phyloP scores from a whole-genome alignment of 1,139 yeast species.

The Suzukiozyma palmioleophila region DNA sequence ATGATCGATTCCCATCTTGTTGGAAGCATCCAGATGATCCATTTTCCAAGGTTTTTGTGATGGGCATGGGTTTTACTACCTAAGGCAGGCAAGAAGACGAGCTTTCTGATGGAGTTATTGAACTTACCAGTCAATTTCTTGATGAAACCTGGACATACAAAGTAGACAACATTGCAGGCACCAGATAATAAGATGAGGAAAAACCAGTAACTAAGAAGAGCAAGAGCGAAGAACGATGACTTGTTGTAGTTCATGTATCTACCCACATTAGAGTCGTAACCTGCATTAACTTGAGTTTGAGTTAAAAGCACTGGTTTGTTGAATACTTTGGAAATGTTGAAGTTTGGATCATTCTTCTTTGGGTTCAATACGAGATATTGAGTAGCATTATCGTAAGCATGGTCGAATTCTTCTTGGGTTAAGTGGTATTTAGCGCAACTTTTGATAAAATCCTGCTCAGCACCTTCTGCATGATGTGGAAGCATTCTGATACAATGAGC shows the following conservation, averaged over 20 bases:
- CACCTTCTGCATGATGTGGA: slow-evolving; percentile 16
- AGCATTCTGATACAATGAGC: slow-evolving; percentile 28
- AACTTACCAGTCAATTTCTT: slow-evolving; percentile 27
- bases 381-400: slow-evolving; percentile 38
- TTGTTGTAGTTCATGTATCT: slow-evolving; percentile 38
- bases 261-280: slow-evolving; percentile 34
- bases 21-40: slow-evolving; percentile 44
- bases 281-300: slow-evolving; percentile 21
- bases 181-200: slow-evolving; percentile 40
- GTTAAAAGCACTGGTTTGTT: slow-evolving; percentile 25
- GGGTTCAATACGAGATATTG: slow-evolving; percentile 20
- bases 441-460: slow-evolving; percentile 21
- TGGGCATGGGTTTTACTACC: slow-evolving; percentile 39
- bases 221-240: slow-evolving; percentile 46
- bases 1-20: slow-evolving; percentile 58
- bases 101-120: slow-evolving; percentile 35
- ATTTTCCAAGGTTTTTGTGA: slow-evolving; percentile 23
- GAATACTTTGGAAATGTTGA: slow-evolving; percentile 23
- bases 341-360: slow-evolving; percentile 24
- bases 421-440: slow-evolving; percentile 22
- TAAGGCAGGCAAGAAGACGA: slow-evolving; percentile 47
- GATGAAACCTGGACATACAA: slow-evolving; percentile 32
- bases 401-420: slow-evolving; percentile 24
- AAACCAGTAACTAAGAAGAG: slow-evolving; percentile 46
- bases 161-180: slow-evolving; percentile 29